Conservation (phyloP, 176 grass and related monocot species). For the Metroxylon sagu region DNA sequence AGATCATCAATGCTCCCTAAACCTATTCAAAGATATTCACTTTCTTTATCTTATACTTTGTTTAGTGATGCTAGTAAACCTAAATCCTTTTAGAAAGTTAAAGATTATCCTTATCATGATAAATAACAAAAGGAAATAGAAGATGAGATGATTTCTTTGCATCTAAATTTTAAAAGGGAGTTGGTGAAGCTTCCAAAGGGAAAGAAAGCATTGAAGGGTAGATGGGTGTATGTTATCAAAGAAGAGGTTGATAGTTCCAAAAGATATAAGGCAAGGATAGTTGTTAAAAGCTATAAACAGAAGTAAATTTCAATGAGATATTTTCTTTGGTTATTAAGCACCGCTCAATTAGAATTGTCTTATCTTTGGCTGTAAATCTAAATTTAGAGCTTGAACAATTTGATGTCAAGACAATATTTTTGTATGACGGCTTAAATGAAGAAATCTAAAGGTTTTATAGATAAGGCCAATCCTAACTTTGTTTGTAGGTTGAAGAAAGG, state of each 20-base stretch:
- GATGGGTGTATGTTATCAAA: not conserved
- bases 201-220: not conserved
- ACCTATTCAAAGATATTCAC: too few species aligned
- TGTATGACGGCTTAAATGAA: not conserved
- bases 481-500: not conserved
- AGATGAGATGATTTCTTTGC: too few species aligned
- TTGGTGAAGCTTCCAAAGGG: conserved; percentile 4
- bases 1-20: too few species aligned
- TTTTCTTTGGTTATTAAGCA: not conserved
- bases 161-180: too few species aligned
- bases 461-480: not conserved
- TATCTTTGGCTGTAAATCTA: not conserved
- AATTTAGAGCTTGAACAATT: not conserved
- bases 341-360: not conserved
- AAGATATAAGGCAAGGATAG: not conserved
- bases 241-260: not conserved
- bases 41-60: too few species aligned
- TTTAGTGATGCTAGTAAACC: too few species aligned
- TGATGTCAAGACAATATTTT: not conserved
- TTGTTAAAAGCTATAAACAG: not conserved
- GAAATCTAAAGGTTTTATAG: not conserved
- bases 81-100: too few species aligned
- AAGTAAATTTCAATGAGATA: not conserved
- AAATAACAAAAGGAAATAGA: too few species aligned
- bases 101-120: too few species aligned